Evolutionary conservation across 2,329 filamentous ascomycete species (phyloP).

Genomic region (Allantophomopsis cytisporea): DNA sequence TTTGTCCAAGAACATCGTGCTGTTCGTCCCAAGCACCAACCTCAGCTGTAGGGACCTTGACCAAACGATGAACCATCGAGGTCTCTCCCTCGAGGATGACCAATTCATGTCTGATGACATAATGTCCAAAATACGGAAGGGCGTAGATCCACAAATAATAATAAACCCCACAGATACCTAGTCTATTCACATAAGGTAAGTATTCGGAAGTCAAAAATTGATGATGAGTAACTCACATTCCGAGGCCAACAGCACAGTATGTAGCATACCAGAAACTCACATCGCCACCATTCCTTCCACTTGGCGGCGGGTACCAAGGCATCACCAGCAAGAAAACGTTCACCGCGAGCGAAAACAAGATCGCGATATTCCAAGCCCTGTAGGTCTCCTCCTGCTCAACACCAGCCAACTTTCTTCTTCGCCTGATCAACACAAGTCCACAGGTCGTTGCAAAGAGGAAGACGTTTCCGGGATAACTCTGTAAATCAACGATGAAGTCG

Average conservation of each 20-base stretch:
- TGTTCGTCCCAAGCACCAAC: constrained; percentile 41
- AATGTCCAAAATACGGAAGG: constrained; percentile 36
- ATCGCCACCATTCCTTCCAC: constrained; percentile 43
- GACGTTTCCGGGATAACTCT: constrained; percentile 40
- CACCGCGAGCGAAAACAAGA: constrained; percentile 45
- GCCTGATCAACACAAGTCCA: constrained; percentile 44
- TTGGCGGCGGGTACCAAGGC: constrained; percentile 57
- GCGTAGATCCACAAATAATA: constrained; percentile 44
- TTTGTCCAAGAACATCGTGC: constrained; percentile 30
- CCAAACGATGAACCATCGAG: constrained; percentile 29
- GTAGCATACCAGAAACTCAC: constrained; percentile 66
- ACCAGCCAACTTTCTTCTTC: constrained; percentile 34
- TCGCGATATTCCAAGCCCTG: constrained; percentile 39
- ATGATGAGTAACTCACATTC: constrained; percentile 35
- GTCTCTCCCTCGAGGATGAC: constrained; percentile 32
- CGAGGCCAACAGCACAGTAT: constrained; percentile 51
- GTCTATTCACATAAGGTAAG: constrained; percentile 17
- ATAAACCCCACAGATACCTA: constrained; percentile 39
- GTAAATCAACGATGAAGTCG: constrained; percentile 45
- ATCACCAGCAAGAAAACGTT: constrained; percentile 52
- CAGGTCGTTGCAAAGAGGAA: constrained; percentile 42
- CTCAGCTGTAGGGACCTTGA: constrained; percentile 36
- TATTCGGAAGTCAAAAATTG: neutral
- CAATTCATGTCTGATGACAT: constrained; percentile 40
- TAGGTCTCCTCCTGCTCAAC: constrained; percentile 33